Evolutionary conservation across 2,329 filamentous ascomycete genomes (phyloP).

Genomic region (Phoma sp.): DNA sequence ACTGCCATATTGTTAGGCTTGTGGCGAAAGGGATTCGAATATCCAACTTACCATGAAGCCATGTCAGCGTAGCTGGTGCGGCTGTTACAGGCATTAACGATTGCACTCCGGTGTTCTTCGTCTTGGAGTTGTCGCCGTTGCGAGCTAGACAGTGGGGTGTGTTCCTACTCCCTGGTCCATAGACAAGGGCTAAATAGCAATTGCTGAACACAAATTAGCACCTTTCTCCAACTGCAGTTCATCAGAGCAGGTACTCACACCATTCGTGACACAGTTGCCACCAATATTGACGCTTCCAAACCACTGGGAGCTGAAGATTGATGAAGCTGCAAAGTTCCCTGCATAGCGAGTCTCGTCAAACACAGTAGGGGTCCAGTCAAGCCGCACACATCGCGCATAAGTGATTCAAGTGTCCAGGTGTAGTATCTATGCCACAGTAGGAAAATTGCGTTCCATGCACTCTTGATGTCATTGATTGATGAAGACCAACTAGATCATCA

Average conservation of each 20-base stretch:
- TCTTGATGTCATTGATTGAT: constrained; percentile 42
- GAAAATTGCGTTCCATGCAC: constrained; percentile 48
- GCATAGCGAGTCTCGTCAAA: constrained; percentile 47
- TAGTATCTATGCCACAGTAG: constrained; percentile 55
- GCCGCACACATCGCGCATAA: constrained; percentile 54
- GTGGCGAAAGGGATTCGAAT: too few relatives aligned
- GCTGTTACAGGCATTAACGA: constrained; percentile 40
- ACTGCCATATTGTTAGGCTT: too few relatives aligned
- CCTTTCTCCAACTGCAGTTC: background rate
- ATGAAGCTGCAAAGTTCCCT: constrained; percentile 36
- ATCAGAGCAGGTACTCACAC: constrained; percentile 33
- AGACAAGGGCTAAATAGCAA: constrained; percentile 40
- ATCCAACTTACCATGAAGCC: too few relatives aligned
- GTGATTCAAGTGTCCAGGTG: constrained; percentile 51
- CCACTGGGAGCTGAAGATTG: constrained; percentile 41
- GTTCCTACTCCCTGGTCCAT: constrained; percentile 40
- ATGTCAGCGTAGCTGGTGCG: constrained; percentile 36
- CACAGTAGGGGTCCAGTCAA: constrained; percentile 49
- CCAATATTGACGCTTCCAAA: constrained; percentile 35
- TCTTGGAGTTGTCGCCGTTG: constrained; percentile 33
- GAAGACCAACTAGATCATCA: constrained; percentile 44
- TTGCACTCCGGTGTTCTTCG: constrained; percentile 33
- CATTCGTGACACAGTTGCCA: constrained; percentile 42
- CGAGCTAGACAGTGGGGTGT: constrained; percentile 41
- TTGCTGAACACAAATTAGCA: constrained; percentile 26